Evolutionary conservation across 495 filamentous ascomycete genomes (phyloP), one percentile per base, ranked within the genome.

Genomic region (Aspergillus homomorphus): DNA sequence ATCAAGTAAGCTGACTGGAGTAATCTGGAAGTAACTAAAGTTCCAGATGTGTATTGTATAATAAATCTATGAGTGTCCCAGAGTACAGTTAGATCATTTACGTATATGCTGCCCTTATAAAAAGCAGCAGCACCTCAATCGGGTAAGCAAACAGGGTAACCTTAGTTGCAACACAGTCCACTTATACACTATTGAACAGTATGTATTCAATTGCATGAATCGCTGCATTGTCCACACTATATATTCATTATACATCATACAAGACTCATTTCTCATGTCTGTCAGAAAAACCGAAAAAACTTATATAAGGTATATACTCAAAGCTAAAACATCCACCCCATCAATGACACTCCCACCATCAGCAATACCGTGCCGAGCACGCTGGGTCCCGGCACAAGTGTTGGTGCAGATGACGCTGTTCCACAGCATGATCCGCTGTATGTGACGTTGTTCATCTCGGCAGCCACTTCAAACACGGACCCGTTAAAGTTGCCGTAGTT

Each of bases 391-490:
- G 69, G 63, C 23, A 67, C 42, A 7, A 70, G 33, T 15, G 45
- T 66, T 15, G 65, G 57, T 2, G 74, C 74, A 9, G 66, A 66
- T 9, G 75, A 78, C 0, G 43, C 44, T 15, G 56, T 62, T 8
- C 89, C 91, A 64, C 92, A 96, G 76, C 91, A 96, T 18, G 77
- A 69, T 49, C 85, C 69, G 62, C 84, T 81, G 65, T 91, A 96
- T 0, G 87, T 88, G 52, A 98, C 90, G 58, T 90, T 88, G 70
- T 98, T 98, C 66, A 86, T 84, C 60, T 79, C 68, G 10, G 93
- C 93, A 3, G 92, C 93, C 42, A 94, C 91, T 66, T 93, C 85
- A 66, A 98, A 96, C 44, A 96, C 93, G 4, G 88, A 88, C n/a
- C 93, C 93, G 55, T 83, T 82, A 53, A 73, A 83, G 14, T 74